A percentile compares a stretch with the other conserved stretches of the same genome.
Conservation (phyloP, 768 basidiomycete genomes). For the Boletus eberwhitei region DNA sequence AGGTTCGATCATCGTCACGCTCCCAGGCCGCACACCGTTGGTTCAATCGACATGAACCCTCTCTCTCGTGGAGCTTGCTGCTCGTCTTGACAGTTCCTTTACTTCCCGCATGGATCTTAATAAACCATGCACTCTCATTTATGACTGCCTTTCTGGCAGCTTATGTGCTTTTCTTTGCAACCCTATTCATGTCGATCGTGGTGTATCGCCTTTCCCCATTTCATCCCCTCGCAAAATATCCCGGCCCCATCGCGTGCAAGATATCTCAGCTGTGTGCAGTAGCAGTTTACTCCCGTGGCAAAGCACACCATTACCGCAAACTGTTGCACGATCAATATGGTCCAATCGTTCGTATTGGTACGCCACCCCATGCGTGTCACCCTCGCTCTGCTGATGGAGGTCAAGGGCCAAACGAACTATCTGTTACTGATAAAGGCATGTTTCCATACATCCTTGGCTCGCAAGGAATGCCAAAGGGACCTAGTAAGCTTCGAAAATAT, state of each 20-base stretch:
- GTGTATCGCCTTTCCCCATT: conserved; percentile 38
- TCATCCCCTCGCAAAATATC: conserved; percentile 38
- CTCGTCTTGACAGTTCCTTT: conserved; percentile 11
- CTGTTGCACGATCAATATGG: conserved; percentile 32
- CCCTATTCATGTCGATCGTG: conserved; percentile 27
- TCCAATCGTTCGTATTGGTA: conserved; percentile 33
- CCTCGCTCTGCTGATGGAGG: conserved; percentile 3
- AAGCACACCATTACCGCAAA: conserved; percentile 15
- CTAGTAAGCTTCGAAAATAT: conserved; percentile 19
- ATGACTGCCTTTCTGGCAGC: conserved; percentile 3
- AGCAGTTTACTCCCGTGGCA: conserved; percentile 15
- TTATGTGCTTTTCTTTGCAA: conserved; percentile 17
- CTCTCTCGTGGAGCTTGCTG: conserved; percentile 13
- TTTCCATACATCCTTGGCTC: conserved; percentile 26
- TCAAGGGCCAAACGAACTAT: conserved; percentile 39
- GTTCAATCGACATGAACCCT: conserved; percentile 20
- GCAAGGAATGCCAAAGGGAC: conserved; percentile 30
- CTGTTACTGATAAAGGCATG: conserved; percentile 25
- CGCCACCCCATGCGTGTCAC: not conserved
- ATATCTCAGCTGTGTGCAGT: conserved; percentile 32
- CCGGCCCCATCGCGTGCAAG: conserved; percentile 33
- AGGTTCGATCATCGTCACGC: not conserved
- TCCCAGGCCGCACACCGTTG: conserved; percentile 11
- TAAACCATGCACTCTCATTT: conserved; percentile 5
- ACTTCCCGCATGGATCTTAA: conserved; percentile 10